Evolutionary conservation across 2,329 filamentous ascomycete species (phyloP).

Genomic region (Xylariaceae sp.): DNA sequence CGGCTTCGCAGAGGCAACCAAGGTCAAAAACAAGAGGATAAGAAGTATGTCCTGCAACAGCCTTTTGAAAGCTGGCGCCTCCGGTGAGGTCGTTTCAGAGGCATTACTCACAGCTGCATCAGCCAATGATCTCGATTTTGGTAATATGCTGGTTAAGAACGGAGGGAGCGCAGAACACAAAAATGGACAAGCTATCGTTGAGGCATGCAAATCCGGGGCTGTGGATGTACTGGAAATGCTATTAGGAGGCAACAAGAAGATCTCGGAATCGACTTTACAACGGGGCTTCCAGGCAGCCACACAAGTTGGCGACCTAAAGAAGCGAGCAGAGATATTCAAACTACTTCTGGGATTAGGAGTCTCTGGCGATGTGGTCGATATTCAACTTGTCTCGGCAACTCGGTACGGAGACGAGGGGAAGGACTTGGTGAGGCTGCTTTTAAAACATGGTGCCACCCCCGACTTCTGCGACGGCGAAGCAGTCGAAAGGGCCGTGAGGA

Average conservation of each 20-base stretch:
- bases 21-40: slow-evolving; percentile 35
- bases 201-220: slow-evolving; percentile 50
- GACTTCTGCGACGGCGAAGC: slow-evolving; percentile 54
- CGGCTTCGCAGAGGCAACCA: slow-evolving; percentile 42
- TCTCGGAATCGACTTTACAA: slow-evolving; percentile 41
- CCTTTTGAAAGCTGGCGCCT: slow-evolving; percentile 45
- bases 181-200: slow-evolving; percentile 50
- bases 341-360: slow-evolving; percentile 49
- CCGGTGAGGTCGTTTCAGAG: slow-evolving; percentile 43
- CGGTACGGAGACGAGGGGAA: slow-evolving; percentile 48
- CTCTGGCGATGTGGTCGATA: slow-evolving; percentile 47
- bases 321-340: slow-evolving; percentile 47
- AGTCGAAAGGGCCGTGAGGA: slow-evolving; percentile 50
- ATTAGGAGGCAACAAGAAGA: slow-evolving; percentile 37
- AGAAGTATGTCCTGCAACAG: slow-evolving; percentile 43
- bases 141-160: slow-evolving; percentile 47
- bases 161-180: slow-evolving; percentile 49
- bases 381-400: slow-evolving; percentile 50
- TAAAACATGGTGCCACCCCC: slow-evolving; percentile 50
- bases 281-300: slow-evolving; percentile 54
- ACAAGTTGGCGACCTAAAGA: slow-evolving; percentile 47
- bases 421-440: slow-evolving; percentile 46
- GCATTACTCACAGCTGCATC: slow-evolving; percentile 49
- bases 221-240: slow-evolving; percentile 48
- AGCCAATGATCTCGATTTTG: slow-evolving; percentile 50